Conservation (phyloP, 805 yeast genomes). For the Scheffersomyces amazonensis region DNA sequence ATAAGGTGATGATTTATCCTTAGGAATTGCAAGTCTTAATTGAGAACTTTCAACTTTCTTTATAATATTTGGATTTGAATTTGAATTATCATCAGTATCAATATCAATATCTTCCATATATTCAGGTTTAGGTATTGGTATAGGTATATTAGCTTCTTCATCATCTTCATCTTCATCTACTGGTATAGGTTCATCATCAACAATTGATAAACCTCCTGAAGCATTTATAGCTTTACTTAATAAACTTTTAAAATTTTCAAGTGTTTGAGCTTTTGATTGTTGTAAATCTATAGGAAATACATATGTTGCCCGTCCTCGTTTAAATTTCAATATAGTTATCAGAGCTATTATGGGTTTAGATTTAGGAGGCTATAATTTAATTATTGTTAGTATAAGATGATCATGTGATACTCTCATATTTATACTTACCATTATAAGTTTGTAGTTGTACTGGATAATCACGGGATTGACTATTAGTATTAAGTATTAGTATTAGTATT, state of each 20-base stretch:
- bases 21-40: constrained; percentile 41
- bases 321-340: constrained; percentile 33
- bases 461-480: no score
- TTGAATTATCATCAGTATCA: constrained; percentile 4
- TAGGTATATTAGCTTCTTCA: constrained; percentile 22
- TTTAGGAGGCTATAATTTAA: constrained; percentile 20
- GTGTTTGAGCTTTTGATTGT: constrained; percentile 13
- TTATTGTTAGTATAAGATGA: not conserved
- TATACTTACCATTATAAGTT: not conserved
- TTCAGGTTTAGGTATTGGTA: constrained; percentile 39
- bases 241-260: constrained; percentile 14
- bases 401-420: not conserved
- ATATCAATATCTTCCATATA: constrained; percentile 18
- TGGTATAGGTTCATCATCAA: constrained; percentile 20
- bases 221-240: constrained; percentile 39
- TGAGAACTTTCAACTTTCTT: constrained; percentile 14
- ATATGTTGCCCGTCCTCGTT: constrained; percentile 28
- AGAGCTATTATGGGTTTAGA: constrained; percentile 5
- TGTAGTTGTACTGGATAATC: constrained; percentile 2
- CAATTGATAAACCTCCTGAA: constrained; percentile 47
- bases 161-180: constrained; percentile 21
- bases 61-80: constrained; percentile 5
- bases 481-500: no score
- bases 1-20: constrained; percentile 32
- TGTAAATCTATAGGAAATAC: constrained; percentile 22